Evolutionary conservation across 306 rosid genomes (phyloP).

Genomic region (Begonia loranthoides): DNA sequence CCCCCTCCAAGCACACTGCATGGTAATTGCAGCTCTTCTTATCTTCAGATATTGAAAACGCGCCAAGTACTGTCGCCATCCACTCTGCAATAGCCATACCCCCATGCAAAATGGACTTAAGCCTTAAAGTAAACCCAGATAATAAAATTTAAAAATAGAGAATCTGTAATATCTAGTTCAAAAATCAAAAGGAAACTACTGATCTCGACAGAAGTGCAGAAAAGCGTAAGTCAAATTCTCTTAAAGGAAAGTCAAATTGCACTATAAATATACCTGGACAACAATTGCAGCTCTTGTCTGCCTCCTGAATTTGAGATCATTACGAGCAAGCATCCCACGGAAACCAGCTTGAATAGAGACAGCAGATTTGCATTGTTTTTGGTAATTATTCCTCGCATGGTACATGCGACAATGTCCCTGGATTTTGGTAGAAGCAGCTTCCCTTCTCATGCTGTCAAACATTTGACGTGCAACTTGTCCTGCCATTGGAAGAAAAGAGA

Average conservation of each 20-base stretch:
- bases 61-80: constrained; percentile 28
- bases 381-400: constrained; percentile 31
- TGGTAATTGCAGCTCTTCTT: constrained; percentile 39
- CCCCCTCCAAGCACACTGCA: constrained; percentile 63
- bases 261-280: constrained; percentile 44
- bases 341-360: constrained; percentile 54
- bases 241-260: no score
- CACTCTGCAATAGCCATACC: constrained; percentile 31
- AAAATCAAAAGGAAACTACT: no score
- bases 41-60: constrained; percentile 18
- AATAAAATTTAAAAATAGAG: neutral
- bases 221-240: no score
- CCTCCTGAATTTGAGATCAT: constrained; percentile 50
- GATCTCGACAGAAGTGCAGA: no score
- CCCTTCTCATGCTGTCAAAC: constrained; percentile 58
- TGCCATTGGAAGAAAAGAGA: constrained; percentile 17
- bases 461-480: constrained; percentile 54
- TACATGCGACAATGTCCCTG: constrained; percentile 54
- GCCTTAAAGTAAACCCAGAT: constrained; percentile 8
- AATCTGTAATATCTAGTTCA: neutral
- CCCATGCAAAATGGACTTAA: neutral
- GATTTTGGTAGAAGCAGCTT: constrained; percentile 61
- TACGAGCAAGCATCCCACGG: constrained; percentile 61
- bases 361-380: constrained; percentile 31
- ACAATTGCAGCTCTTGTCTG: constrained; percentile 39